These are phyloP conservation scores for Rhodotorula kratochvilovae DNA, from an alignment of 768 basidiomycete species.

Conservation along the genomic window DNA sequence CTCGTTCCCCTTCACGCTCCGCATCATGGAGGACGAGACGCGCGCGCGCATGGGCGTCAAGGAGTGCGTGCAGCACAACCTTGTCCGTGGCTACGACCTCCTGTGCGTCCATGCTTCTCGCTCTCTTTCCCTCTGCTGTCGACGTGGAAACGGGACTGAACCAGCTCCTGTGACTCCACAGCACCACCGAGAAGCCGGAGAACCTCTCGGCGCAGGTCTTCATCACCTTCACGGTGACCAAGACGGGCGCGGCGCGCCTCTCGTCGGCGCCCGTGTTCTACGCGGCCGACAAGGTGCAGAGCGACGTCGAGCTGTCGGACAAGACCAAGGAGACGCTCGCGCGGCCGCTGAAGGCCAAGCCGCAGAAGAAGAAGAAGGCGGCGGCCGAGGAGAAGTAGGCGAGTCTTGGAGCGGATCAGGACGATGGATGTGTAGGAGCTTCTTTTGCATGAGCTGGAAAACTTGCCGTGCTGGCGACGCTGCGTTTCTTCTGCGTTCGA, in stretches of 20 bases:
- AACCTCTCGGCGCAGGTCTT: slow-evolving; percentile 93
- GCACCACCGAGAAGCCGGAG: slow-evolving; percentile 59
- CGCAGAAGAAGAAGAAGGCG: slow-evolving; percentile 60
- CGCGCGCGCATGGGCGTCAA: slow-evolving; percentile 88
- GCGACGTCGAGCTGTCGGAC: slow-evolving; percentile 82
- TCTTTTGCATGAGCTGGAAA: background rate
- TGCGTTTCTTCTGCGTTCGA: too few relatives aligned
- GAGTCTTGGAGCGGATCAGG: background rate
- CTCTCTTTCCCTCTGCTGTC: too few relatives aligned
- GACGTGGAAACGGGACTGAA: background rate
- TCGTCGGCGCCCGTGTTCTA: slow-evolving; percentile 89
- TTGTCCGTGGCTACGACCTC: slow-evolving; percentile 93
- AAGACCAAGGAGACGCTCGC: slow-evolving; percentile 73
- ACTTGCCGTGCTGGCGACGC: background rate
- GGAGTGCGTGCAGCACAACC: slow-evolving; percentile 89
- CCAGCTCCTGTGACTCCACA: too few relatives aligned
- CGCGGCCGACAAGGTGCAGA: slow-evolving; percentile 82
- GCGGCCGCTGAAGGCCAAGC: slow-evolving; percentile 70
- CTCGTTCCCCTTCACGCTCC: slow-evolving; percentile 95
- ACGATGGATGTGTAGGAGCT: background rate
- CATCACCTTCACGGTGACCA: slow-evolving; percentile 89
- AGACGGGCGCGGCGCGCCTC: slow-evolving; percentile 80
- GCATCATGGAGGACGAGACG: slow-evolving; percentile 91
- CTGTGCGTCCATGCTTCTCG: slow-evolving; percentile 56
- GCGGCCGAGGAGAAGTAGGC: slow-evolving; percentile 51